phyloP scores from a whole-genome alignment of 306 rosid species.

The Pueraria montana region DNA sequence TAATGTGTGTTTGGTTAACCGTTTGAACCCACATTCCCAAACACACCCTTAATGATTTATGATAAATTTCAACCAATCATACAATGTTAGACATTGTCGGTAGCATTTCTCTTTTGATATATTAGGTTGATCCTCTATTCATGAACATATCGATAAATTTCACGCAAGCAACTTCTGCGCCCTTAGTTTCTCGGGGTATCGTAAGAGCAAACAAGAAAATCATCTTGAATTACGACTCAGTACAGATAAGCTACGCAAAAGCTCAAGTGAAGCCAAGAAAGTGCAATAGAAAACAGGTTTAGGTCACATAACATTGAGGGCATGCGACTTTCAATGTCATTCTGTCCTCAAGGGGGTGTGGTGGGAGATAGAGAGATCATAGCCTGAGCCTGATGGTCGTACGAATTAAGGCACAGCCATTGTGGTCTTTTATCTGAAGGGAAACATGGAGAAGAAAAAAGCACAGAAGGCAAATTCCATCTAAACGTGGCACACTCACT shows the following conservation, averaged over 20 bases:
- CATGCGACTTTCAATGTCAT: neutral
- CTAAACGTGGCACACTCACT: neutral
- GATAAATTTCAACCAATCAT: too few relatives aligned
- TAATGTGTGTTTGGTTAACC: too few relatives aligned
- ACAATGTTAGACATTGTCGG: too few relatives aligned
- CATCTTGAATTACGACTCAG: neutral
- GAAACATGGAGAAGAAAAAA: neutral
- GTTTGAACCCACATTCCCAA: too few relatives aligned
- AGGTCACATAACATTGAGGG: neutral
- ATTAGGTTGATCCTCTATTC: neutral
- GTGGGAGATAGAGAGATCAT: neutral
- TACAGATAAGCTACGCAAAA: neutral
- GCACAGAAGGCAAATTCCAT: neutral
- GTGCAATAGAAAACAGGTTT: neutral
- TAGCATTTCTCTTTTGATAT: too few relatives aligned
- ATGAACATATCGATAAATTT: neutral
- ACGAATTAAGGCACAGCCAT: neutral
- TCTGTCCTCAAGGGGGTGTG: neutral
- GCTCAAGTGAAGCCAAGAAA: neutral
- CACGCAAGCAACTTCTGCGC: neutral
- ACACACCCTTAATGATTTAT: too few relatives aligned
- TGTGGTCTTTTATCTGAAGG: neutral
- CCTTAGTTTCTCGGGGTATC: neutral
- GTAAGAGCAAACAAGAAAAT: neutral
- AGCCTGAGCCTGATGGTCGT: neutral